Percentiles rank a stretch among this genome's conserved stretches.
These are phyloP conservation scores for Trichoderma harzianum DNA, from an alignment of 2,329 filamentous ascomycete genomes.

Conservation along the genomic window DNA sequence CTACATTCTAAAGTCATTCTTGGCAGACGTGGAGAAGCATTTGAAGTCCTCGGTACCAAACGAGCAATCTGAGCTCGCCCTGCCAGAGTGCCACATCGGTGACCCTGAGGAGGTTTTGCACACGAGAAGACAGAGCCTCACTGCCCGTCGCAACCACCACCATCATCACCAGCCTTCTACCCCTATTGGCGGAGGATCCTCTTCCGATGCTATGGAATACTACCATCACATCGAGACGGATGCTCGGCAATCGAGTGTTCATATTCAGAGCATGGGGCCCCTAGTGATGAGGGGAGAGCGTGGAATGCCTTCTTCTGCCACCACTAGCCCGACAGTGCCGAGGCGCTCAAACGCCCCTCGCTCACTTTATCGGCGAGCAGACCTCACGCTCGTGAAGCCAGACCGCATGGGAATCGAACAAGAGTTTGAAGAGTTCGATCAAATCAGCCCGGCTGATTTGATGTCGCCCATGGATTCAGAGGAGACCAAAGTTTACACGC, in stretches of 20 bases:
- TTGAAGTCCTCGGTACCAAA: not conserved
- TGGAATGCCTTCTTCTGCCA: not conserved
- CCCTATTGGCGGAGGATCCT: not conserved
- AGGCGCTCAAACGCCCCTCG: not conserved
- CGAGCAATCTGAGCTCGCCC: not conserved
- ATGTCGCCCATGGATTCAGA: not conserved
- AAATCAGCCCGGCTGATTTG: not conserved
- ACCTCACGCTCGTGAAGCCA: not conserved
- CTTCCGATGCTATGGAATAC: conserved; percentile 3
- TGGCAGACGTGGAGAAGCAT: conserved; percentile 22
- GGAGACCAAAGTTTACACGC: not conserved
- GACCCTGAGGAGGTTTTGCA: conserved; percentile 13
- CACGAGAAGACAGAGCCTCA: conserved; percentile 8
- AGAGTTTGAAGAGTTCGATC: not conserved
- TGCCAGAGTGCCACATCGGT: conserved; percentile 1
- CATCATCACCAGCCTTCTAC: conserved; percentile 9
- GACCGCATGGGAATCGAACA: not conserved
- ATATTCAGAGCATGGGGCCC: not conserved
- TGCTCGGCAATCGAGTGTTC: not conserved
- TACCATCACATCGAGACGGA: not conserved
- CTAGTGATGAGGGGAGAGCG: conserved; percentile 2
- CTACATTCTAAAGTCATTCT: conserved; percentile 50
- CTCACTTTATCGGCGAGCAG: not conserved
- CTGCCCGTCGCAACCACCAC: not conserved
- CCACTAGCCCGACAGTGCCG: not conserved